Evolutionary conservation across 805 yeast genomes (phyloP).

Genomic region (Lipomyces sp.): DNA sequence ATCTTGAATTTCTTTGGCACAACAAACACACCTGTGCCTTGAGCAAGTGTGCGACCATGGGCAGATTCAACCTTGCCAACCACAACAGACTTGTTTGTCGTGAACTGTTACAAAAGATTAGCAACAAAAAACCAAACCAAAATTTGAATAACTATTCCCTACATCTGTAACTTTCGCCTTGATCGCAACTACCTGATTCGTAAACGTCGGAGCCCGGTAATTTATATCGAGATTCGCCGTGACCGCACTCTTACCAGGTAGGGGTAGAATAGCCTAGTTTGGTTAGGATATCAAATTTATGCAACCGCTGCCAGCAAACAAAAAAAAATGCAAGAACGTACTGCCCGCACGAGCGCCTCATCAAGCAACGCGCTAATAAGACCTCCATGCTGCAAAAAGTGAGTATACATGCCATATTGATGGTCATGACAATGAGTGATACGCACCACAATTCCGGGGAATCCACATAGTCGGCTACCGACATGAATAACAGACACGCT

Average conservation of each 20-base stretch:
- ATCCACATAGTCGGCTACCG: constrained; percentile 64
- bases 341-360: constrained; percentile 60
- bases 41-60: constrained; percentile 25
- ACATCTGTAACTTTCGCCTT: constrained; percentile 31
- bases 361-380: constrained; percentile 77
- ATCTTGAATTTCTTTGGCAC: constrained; percentile 32
- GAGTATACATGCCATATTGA: neutral
- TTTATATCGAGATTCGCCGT: constrained; percentile 32
- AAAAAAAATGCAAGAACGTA: constrained; percentile 4
- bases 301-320: neutral
- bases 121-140: too few species aligned
- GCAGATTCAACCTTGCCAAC: constrained; percentile 19
- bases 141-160: neutral
- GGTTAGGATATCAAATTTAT: neutral
- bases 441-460: constrained; percentile 41
- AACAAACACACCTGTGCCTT: constrained; percentile 31
- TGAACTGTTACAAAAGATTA: constrained; percentile 1
- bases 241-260: constrained; percentile 28
- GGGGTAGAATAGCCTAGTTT: constrained; percentile 28
- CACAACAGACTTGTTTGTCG: constrained; percentile 27
- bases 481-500: constrained; percentile 69
- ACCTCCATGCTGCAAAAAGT: constrained; percentile 72
- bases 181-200: constrained; percentile 23
- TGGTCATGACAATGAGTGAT: neutral
- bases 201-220: constrained; percentile 30